Base-by-base conservation (phyloP, 257 asterid species). In the Solanum pinnatisectum region DNA sequence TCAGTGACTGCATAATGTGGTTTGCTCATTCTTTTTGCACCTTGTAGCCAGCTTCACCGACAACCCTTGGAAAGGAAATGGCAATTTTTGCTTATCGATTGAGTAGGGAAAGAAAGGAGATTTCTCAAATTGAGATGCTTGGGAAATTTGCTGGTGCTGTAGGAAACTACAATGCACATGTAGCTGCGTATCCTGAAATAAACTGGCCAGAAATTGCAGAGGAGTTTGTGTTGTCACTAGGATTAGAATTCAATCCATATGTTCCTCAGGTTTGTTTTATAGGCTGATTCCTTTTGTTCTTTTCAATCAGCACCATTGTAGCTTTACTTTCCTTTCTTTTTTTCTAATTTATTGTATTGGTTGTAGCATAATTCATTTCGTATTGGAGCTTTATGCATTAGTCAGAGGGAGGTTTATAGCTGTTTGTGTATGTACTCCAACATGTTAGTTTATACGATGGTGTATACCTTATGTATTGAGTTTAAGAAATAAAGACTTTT, bases 121-220 rank as follows among this genome's bases (percentile, higher is more conserved):
- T 92, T 44, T 90, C 91, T 42, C 67, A 90, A 85, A 77, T 87
- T 77, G 82, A 91, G 87, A 89, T 92, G 83, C 88, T 90, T 8
- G 94, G 94, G 88, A 92, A 92, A 88, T 90, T 92, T 81, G 93
- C 93, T 84, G 94, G 94, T 56, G 94, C 94, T 35, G 94, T 92
- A 71, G 94, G 94, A 46, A 92, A 92, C 88, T 92, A 92, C 79
- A 92, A 91, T 89, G 94, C 94, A 85, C 94, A 92, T 89, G 8
- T 90, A 36, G 90, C 88, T 79, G 93, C 94, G 10, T 92, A 92
- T 85, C 94, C 93, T 73, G 90, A 89, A 68, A 81, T 92, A 49
- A 88, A 91, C 88, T 92, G 94, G 94, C 92, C 93, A 37, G 87
- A 83, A 36, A 59, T 92, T 30, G 93, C 93, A 2, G 89, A 91